phyloP scores from a whole-genome alignment of 2,329 filamentous ascomycete genomes.

The Xylaria sp. region DNA sequence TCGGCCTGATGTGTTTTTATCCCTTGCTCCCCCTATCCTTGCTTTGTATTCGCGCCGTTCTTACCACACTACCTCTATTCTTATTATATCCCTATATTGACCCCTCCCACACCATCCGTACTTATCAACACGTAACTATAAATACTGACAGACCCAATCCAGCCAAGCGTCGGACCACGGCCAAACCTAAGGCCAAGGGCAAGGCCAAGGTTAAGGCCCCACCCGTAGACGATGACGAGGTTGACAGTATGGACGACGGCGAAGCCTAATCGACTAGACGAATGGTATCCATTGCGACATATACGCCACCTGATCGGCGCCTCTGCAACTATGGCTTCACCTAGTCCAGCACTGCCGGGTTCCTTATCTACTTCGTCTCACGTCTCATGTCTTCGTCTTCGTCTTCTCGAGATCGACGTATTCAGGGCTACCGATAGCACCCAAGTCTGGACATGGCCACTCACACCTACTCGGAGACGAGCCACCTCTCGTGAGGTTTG shows the following conservation, averaged over 20 bases:
- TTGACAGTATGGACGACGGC: neutral
- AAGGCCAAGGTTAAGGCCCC: too few species aligned
- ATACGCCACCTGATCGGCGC: neutral
- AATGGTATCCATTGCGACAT: neutral
- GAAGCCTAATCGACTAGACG: neutral
- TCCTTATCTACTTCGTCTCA: neutral
- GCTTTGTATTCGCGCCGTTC: neutral
- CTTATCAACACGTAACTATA: neutral
- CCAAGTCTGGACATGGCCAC: neutral
- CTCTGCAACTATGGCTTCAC: neutral
- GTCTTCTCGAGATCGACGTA: neutral
- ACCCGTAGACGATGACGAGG: neutral
- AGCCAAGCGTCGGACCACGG: constrained; percentile 29
- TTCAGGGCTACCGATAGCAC: neutral
- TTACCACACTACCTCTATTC: neutral
- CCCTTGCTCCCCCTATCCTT: neutral
- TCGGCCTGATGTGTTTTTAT: too few species aligned
- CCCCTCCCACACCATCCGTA: neutral
- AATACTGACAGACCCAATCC: constrained; percentile 2
- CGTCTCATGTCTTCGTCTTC: neutral
- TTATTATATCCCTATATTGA: neutral
- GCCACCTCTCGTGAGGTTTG: neutral
- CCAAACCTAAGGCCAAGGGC: constrained; percentile 9
- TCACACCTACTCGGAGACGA: neutral
- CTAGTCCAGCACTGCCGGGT: neutral